Conservation (phyloP, 2,329 filamentous ascomycete genomes). For the Periconia digitata region DNA sequence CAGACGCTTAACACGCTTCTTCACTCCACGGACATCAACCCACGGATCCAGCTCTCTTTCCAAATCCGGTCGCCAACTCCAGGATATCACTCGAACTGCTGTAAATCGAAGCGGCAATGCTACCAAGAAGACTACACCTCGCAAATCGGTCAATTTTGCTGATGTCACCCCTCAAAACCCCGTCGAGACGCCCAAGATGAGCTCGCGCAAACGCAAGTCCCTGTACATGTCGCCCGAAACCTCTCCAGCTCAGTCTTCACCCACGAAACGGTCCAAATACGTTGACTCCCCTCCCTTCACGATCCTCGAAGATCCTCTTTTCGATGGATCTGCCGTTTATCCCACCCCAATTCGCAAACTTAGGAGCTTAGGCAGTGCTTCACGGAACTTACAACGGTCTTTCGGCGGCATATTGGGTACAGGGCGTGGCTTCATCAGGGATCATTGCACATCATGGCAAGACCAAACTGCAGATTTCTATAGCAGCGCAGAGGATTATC, state of each 20-base stretch:
- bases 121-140: conserved; percentile 31
- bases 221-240: conserved; percentile 44
- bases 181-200: conserved; percentile 34
- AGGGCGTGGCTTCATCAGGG: conserved; percentile 41
- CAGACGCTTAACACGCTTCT: conserved; percentile 55
- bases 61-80: conserved; percentile 49
- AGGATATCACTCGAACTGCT: conserved; percentile 52
- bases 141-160: conserved; percentile 44
- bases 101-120: conserved; percentile 42
- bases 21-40: conserved; percentile 48
- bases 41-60: conserved; percentile 33
- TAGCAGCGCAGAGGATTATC: conserved; percentile 56
- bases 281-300: conserved; percentile 30
- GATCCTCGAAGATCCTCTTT: conserved; percentile 34
- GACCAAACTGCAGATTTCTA: conserved; percentile 63
- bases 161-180: conserved; percentile 29
- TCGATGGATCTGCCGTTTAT: conserved; percentile 26
- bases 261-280: conserved; percentile 40
- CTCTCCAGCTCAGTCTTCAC: conserved; percentile 46
- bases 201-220: conserved; percentile 40
- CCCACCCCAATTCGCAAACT: conserved; percentile 43
- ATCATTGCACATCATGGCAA: conserved; percentile 57
- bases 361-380: conserved; percentile 33
- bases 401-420: conserved; percentile 48
- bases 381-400: conserved; percentile 47